phyloP scores from a whole-genome alignment of 495 filamentous ascomycete species.

The Astrothelium subdiscretum region DNA sequence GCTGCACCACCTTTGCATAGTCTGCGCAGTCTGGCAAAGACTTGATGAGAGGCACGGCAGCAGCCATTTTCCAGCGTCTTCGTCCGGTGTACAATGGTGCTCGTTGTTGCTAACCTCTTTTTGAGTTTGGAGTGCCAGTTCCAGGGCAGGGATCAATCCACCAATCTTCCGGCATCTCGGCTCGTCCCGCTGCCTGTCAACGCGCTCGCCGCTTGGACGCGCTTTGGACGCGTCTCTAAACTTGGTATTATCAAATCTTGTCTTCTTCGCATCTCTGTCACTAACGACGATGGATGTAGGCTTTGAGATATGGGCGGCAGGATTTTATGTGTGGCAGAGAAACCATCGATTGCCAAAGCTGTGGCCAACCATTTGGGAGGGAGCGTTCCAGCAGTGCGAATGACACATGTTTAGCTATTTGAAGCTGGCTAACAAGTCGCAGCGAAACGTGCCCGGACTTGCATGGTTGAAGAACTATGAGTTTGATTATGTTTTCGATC shows the following conservation, averaged over 20 bases:
- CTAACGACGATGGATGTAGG: not conserved
- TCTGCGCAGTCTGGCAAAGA: constrained; percentile 60
- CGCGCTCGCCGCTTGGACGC: not conserved
- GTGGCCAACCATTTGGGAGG: constrained; percentile 65
- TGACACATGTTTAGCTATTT: not conserved
- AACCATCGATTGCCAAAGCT: constrained; percentile 90
- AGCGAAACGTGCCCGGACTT: constrained; percentile 50
- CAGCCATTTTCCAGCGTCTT: not conserved
- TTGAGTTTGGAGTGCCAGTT: no score
- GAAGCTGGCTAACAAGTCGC: not conserved
- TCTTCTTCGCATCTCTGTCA: no score
- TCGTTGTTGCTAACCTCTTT: not conserved
- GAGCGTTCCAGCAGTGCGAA: not conserved
- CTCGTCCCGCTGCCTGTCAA: not conserved
- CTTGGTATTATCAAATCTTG: no score
- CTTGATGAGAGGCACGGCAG: constrained; percentile 50
- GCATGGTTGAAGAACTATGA: constrained; percentile 87
- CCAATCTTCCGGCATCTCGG: not conserved
- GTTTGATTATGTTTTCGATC: constrained; percentile 77
- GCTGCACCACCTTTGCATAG: constrained; percentile 58
- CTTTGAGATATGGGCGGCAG: constrained; percentile 22
- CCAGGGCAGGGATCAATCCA: no score
- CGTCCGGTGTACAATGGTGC: not conserved
- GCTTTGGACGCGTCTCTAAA: no score
- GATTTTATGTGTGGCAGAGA: constrained; percentile 91